Evolutionary conservation across 202 grass and related monocot genomes (phyloP).

Genomic region (Zoysia matrella): DNA sequence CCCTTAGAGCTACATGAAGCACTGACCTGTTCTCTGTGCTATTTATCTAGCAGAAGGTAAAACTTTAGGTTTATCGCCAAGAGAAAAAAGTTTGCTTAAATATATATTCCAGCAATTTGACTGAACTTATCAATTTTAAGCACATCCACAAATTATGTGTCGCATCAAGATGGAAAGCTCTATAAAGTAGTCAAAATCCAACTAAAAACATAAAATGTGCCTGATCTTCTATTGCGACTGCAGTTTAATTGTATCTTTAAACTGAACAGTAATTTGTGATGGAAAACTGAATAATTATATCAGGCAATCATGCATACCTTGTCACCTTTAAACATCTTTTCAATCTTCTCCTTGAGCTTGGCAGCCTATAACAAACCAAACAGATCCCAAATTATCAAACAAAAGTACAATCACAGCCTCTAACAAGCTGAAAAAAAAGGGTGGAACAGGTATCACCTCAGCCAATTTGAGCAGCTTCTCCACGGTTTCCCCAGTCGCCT

Average conservation of each 20-base stretch:
- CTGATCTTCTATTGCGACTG: not conserved
- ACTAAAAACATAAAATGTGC: not conserved
- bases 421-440: not conserved
- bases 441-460: slow-evolving; percentile 36
- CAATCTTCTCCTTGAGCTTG: not conserved
- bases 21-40: slow-evolving; percentile 93
- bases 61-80: not conserved
- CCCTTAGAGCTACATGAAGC: slow-evolving; percentile 87
- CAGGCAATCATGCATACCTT: not conserved
- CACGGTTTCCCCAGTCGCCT: slow-evolving; percentile 59
- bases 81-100: not conserved
- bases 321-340: too few species aligned
- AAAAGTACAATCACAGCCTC: not conserved
- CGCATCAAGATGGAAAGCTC: not conserved
- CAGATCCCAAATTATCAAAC: slow-evolving; percentile 17
- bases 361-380: slow-evolving; percentile 59
- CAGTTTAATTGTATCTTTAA: too few species aligned
- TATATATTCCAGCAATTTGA: not conserved
- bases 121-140: not conserved
- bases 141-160: not conserved
- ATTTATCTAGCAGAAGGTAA: slow-evolving; percentile 73
- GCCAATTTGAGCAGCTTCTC: slow-evolving; percentile 89
- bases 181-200: not conserved
- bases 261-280: not conserved
- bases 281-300: not conserved